These are phyloP conservation scores for Annulohypoxylon bovei DNA, from an alignment of 495 filamentous ascomycete genomes.

Conservation along the genomic window DNA sequence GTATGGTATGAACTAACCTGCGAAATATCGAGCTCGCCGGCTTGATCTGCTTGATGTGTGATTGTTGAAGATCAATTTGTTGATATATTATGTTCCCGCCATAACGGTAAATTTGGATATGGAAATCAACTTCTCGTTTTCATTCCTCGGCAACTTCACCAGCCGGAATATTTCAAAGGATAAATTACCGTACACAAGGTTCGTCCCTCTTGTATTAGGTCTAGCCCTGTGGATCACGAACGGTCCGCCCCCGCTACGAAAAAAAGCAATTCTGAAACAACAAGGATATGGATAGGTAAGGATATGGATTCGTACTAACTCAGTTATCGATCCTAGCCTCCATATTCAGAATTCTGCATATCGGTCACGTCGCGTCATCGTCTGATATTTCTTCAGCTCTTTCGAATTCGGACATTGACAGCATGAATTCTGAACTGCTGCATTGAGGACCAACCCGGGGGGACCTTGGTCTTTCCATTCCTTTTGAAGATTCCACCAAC, in stretches of 20 bases:
- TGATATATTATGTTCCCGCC: background rate
- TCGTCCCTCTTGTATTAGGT: slow-evolving; percentile 9
- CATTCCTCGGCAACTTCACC: slow-evolving; percentile 12
- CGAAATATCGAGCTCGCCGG: slow-evolving; percentile 2
- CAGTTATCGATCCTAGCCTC: slow-evolving; percentile 7
- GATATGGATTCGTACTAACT: background rate
- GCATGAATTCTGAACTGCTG: background rate
- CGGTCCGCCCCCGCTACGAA: slow-evolving; percentile 32
- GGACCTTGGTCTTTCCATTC: background rate
- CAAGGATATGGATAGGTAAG: slow-evolving; percentile 21
- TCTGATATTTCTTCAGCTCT: slow-evolving; percentile 19
- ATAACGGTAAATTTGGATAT: background rate
- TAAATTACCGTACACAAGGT: background rate
- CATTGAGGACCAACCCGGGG: background rate
- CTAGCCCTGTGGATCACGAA: slow-evolving; percentile 34
- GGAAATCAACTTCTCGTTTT: background rate
- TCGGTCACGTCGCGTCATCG: slow-evolving; percentile 36
- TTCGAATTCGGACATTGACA: background rate
- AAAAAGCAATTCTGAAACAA: slow-evolving; percentile 32
- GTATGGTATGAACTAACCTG: background rate
- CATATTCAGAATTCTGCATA: background rate
- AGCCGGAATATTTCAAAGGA: background rate
- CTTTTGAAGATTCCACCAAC: slow-evolving; percentile 7
- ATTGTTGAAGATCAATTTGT: background rate
- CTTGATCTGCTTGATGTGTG: no score